These are phyloP conservation scores for Pyrrhoderma lamaoense DNA, from an alignment of 1,284 basidiomycete species.

Conservation along the genomic window DNA sequence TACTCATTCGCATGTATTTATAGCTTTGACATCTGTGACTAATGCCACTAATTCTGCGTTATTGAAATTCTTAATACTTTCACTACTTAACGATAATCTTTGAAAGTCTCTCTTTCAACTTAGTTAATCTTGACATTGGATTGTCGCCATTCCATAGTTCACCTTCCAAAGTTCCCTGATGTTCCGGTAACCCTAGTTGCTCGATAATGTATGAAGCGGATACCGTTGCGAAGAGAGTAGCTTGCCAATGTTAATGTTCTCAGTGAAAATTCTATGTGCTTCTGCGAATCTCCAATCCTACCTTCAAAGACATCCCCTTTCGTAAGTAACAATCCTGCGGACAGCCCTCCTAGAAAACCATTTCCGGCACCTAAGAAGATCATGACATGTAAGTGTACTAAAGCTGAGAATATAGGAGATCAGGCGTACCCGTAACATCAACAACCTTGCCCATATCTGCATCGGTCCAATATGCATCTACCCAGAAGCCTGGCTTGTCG, in stretches of 20 bases:
- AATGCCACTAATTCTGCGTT: too few species aligned
- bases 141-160: conserved; percentile 66
- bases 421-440: conserved; percentile 71
- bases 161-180: conserved; percentile 28
- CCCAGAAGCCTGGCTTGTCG: conserved; percentile 48
- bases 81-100: conserved; percentile 17
- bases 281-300: conserved; percentile 29
- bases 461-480: conserved; percentile 68
- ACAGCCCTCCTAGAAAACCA: conserved; percentile 78
- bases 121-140: conserved; percentile 48
- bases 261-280: not conserved
- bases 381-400: not conserved
- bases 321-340: conserved; percentile 59
- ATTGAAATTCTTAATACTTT: not conserved
- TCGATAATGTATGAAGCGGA: conserved; percentile 82
- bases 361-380: conserved; percentile 69
- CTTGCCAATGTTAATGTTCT: conserved; percentile 31
- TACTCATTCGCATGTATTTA: conserved; percentile 13
- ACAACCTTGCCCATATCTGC: conserved; percentile 47
- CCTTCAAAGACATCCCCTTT: conserved; percentile 59
- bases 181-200: conserved; percentile 65
- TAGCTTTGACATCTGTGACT: not conserved
- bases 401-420: not conserved
- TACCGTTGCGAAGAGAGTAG: conserved; percentile 63
- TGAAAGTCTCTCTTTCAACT: conserved; percentile 32